Evolutionary conservation across 495 filamentous ascomycete genomes (phyloP).

Genomic region (Trypethelium eluteriae): DNA sequence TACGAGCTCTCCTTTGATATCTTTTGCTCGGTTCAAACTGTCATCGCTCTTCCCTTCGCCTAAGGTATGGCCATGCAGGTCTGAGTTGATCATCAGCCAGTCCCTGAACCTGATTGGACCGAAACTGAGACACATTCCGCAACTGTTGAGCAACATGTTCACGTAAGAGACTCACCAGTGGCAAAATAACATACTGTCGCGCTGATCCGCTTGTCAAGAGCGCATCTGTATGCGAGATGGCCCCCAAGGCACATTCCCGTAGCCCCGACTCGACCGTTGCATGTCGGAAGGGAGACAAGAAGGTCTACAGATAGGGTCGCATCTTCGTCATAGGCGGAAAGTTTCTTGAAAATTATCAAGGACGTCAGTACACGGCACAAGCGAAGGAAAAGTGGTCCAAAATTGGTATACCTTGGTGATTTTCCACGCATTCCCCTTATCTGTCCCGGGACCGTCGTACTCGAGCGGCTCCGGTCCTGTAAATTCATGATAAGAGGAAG

Average conservation of each 20-base stretch:
- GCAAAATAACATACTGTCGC: conserved; percentile 85
- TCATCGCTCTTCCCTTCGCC: conserved; percentile 63
- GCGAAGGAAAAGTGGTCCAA: not conserved
- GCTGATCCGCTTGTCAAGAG: conserved; percentile 65
- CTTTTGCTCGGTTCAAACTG: conserved; percentile 52
- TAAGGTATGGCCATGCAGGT: conserved; percentile 71
- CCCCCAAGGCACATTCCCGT: conserved; percentile 97
- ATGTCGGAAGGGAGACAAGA: conserved; percentile 67
- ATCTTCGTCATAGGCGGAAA: conserved; percentile 87
- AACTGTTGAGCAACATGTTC: too few species aligned
- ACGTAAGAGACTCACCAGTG: conserved; percentile 38
- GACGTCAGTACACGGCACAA: not conserved
- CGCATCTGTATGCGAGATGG: conserved; percentile 78
- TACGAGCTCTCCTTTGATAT: conserved; percentile 71
- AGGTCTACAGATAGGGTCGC: conserved; percentile 62
- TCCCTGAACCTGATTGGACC: not conserved
- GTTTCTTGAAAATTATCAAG: conserved; percentile 44
- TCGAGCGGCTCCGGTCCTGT: conserved; percentile 73
- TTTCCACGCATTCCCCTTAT: conserved; percentile 81
- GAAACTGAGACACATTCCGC: too few species aligned
- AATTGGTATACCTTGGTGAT: conserved; percentile 54
- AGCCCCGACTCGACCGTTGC: conserved; percentile 75
- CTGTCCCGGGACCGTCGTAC: conserved; percentile 83
- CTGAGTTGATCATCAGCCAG: conserved; percentile 27
- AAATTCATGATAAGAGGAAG: conserved; percentile 90